Evolutionary conservation across 2,329 filamentous ascomycete species (phyloP).

Genomic region (Herpomyces periplanetae): DNA sequence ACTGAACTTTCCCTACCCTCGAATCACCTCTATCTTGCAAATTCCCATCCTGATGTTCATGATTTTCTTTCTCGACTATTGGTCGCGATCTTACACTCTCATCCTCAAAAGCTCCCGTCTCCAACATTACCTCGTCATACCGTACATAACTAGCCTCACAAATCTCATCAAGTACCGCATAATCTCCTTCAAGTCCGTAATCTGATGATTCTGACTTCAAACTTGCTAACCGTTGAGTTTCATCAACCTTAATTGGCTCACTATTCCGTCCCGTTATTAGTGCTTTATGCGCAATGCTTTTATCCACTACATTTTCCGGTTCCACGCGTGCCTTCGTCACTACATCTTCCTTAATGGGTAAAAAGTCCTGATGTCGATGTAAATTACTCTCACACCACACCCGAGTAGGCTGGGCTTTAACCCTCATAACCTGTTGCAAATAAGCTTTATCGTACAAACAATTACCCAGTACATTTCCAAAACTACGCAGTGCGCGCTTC

Average conservation of each 20-base stretch:
- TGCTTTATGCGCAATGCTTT: not conserved
- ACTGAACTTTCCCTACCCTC: too few relatives aligned
- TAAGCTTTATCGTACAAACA: conserved; percentile 95
- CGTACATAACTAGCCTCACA: too few relatives aligned
- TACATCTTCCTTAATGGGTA: conserved; percentile 12
- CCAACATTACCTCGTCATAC: too few relatives aligned
- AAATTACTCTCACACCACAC: conserved; percentile 43
- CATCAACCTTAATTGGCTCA: conserved; percentile 2
- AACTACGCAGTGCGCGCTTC: conserved; percentile 57
- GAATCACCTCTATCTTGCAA: too few relatives aligned
- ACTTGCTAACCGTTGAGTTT: conserved; percentile 4
- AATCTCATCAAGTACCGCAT: conserved; percentile 14
- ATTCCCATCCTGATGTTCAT: too few relatives aligned
- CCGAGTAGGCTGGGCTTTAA: conserved; percentile 29
- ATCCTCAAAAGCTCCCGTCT: too few relatives aligned
- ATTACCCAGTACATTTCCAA: conserved; percentile 88
- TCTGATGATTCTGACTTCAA: conserved; percentile 7
- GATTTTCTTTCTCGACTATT: too few relatives aligned
- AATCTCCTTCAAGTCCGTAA: conserved; percentile 7
- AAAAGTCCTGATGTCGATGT: conserved; percentile 39
- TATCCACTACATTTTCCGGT: conserved; percentile 5
- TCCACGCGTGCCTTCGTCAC: conserved; percentile 3
- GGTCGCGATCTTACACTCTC: too few relatives aligned
- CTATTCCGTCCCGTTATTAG: conserved; percentile 3
- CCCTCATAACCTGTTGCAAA: conserved; percentile 46